Conservation (phyloP, 176 grass and related monocot genomes). For the Bothriochloa decipiens region DNA sequence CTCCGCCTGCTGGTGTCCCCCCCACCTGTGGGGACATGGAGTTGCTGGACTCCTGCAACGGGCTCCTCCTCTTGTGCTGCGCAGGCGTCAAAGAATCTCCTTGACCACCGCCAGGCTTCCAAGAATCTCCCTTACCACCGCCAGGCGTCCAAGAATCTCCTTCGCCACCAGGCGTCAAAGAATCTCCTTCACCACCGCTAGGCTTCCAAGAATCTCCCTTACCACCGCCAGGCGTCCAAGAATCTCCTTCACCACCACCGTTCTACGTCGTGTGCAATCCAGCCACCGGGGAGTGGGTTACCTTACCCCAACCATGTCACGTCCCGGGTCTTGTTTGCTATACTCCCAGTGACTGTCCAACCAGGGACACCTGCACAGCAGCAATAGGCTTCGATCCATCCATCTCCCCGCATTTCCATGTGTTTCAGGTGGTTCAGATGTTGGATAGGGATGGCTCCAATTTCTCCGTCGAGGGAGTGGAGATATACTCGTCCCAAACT, state of each 20-base stretch:
- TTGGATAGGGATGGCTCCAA: too few relatives aligned
- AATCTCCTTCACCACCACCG: not conserved
- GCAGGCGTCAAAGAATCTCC: too few relatives aligned
- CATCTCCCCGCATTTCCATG: slow-evolving; percentile 3
- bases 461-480: not conserved
- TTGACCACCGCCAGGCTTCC: too few relatives aligned
- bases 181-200: too few relatives aligned
- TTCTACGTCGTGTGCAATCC: slow-evolving; percentile 37
- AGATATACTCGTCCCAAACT: slow-evolving; percentile 25
- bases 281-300: too few relatives aligned
- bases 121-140: too few relatives aligned
- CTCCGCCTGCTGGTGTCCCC: not conserved
- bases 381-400: not conserved
- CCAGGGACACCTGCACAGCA: fast-evolving
- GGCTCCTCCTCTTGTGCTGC: slow-evolving; percentile 14
- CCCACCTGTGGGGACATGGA: not conserved
- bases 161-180: too few relatives aligned
- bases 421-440: not conserved
- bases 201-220: too few relatives aligned
- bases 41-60: not conserved
- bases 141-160: not conserved
- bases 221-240: not conserved
- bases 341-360: too few relatives aligned
- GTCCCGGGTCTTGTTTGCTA: not conserved
- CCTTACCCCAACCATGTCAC: not conserved